Evolutionary conservation across 352 stramenopile species (phyloP).

Genomic region (Phytophthora pisi): DNA sequence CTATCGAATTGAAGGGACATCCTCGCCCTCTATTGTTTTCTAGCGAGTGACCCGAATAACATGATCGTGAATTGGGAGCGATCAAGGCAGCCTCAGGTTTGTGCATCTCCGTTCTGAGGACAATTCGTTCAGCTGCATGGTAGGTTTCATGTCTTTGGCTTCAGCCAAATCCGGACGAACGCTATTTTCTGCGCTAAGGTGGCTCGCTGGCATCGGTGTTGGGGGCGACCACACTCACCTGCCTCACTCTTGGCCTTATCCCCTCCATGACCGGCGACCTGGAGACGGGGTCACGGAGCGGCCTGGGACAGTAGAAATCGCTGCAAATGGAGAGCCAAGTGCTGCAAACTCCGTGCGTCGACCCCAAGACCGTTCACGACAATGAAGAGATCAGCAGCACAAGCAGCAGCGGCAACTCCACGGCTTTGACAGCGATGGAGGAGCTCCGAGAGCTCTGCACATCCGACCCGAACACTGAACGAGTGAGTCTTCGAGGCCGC

Average conservation of each 20-base stretch:
- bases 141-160: constrained; percentile 25
- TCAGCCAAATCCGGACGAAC: constrained; percentile 26
- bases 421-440: constrained; percentile 45
- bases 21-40: not conserved
- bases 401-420: constrained; percentile 27
- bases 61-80: not conserved
- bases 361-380: not conserved
- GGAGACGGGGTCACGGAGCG: not conserved
- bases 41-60: not conserved
- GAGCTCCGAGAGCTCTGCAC: constrained; percentile 55
- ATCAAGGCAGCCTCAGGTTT: not conserved
- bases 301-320: constrained; percentile 7
- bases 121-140: not conserved
- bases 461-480: constrained; percentile 42
- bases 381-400: constrained; percentile 32
- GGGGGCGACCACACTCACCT: too few relatives aligned
- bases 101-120: constrained; percentile 1
- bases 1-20: not conserved
- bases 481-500: constrained; percentile 48
- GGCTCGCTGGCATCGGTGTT: not conserved
- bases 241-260: constrained; percentile 20
- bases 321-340: constrained; percentile 23
- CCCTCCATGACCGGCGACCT: constrained; percentile 16
- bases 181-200: constrained; percentile 33
- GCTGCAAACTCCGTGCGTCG: not conserved